Conservation (phyloP, 169 alveolate genomes). For the Ichthyophthirius multifiliis region DNA sequence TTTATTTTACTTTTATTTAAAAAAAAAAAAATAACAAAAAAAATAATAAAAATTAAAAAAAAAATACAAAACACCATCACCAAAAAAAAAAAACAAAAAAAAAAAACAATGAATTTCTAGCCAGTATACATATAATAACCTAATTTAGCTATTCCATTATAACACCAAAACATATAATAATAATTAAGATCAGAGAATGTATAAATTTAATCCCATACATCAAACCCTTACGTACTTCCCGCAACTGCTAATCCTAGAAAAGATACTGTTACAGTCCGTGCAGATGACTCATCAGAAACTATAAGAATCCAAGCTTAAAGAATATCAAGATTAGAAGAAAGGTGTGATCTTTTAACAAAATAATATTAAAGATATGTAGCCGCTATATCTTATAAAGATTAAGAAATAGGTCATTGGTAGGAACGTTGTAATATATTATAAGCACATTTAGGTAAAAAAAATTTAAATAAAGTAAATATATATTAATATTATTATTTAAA, state of each 20-base stretch:
- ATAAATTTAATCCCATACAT: neutral
- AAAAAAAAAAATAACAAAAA: no score
- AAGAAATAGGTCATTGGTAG: neutral
- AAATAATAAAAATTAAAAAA: no score
- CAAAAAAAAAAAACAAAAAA: no score
- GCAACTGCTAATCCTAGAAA: neutral
- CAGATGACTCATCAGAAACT: slow-evolving; percentile 1
- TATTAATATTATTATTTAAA: no score
- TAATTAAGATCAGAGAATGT: neutral
- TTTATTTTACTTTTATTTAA: no score
- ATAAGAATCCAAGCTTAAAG: slow-evolving; percentile 1
- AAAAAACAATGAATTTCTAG: no score
- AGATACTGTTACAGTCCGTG: neutral
- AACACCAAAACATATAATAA: neutral
- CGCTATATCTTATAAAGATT: neutral
- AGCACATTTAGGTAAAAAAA: slow-evolving; percentile 3
- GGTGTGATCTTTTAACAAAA: neutral
- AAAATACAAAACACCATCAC: no score
- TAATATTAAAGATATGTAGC: neutral
- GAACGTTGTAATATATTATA: neutral
- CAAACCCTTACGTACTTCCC: slow-evolving; percentile 1
- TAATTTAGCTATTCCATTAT: no score
- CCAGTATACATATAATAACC: no score
- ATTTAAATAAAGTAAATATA: no score
- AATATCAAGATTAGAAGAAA: neutral